Conservation (phyloP, 345 rosid genomes). For the Gossypium herbaceum region DNA sequence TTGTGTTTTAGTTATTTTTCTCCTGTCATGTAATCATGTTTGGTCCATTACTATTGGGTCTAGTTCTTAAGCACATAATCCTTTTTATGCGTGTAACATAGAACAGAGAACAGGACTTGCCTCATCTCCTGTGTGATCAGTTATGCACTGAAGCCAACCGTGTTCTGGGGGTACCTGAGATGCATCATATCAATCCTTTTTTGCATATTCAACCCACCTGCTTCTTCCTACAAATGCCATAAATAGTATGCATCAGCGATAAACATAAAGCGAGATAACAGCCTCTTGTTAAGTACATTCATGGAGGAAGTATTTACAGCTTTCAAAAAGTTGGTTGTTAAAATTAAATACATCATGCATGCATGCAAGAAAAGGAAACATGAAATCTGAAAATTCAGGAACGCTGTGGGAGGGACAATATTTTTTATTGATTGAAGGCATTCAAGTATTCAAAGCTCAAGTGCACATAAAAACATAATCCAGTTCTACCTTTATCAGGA, state of each 20-base stretch:
- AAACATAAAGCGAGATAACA: not conserved
- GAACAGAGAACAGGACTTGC: constrained; percentile 28
- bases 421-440: not conserved
- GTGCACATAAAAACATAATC: not conserved
- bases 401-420: not conserved
- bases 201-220: constrained; percentile 93
- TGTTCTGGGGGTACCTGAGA: constrained; percentile 98
- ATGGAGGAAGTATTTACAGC: not conserved
- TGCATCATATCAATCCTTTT: constrained; percentile 82
- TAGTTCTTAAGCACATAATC: not conserved
- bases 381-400: not conserved
- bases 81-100: not conserved
- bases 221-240: constrained; percentile 61
- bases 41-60: too few relatives aligned
- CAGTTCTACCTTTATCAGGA: not conserved
- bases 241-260: not conserved
- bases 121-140: constrained; percentile 97
- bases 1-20: too few relatives aligned
- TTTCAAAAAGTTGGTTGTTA: not conserved
- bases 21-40: too few relatives aligned
- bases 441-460: not conserved
- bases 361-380: constrained; percentile 1
- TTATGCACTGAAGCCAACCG: constrained; percentile 89
- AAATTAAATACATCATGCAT: not conserved
- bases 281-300: constrained; percentile 4